These are phyloP conservation scores for Talaromyces sp. DNA, from an alignment of 2,329 filamentous ascomycete species.

Conservation along the genomic window DNA sequence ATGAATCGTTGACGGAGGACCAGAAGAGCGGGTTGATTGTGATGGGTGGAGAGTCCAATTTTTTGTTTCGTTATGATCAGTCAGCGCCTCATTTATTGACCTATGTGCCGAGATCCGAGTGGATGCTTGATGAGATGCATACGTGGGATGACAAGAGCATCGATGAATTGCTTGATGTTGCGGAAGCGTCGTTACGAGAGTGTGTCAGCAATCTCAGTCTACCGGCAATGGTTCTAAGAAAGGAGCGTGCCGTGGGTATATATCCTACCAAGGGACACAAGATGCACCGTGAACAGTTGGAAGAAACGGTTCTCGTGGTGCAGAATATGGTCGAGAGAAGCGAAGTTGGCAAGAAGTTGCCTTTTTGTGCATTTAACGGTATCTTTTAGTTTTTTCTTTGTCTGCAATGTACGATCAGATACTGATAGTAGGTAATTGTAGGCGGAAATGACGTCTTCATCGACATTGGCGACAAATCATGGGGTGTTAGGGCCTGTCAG, in stretches of 20 bases:
- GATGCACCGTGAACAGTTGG: constrained; percentile 82
- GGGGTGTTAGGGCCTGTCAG: constrained; percentile 91
- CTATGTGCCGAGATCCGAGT: constrained; percentile 58
- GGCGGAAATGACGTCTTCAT: constrained; percentile 95
- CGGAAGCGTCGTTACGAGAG: constrained; percentile 77
- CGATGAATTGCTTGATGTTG: constrained; percentile 76
- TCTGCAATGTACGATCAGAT: neutral
- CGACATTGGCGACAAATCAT: constrained; percentile 96
- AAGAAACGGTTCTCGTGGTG: constrained; percentile 92
- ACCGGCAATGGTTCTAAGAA: constrained; percentile 76
- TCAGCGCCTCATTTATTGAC: constrained; percentile 64
- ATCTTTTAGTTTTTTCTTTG: constrained; percentile 1
- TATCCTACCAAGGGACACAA: constrained; percentile 62
- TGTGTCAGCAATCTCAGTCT: constrained; percentile 77
- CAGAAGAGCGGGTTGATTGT: constrained; percentile 80
- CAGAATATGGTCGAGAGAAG: constrained; percentile 89
- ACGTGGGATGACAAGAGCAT: constrained; percentile 64
- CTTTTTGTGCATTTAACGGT: constrained; percentile 96
- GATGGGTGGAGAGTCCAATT: constrained; percentile 95
- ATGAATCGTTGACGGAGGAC: constrained; percentile 56
- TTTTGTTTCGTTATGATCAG: constrained; percentile 76
- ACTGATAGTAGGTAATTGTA: constrained; percentile 22
- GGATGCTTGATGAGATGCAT: constrained; percentile 58
- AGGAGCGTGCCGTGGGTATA: constrained; percentile 81
- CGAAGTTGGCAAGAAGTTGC: constrained; percentile 64